Conservation (phyloP, 2,329 filamentous ascomycete species). For the Curvularia eragrostidis region DNA sequence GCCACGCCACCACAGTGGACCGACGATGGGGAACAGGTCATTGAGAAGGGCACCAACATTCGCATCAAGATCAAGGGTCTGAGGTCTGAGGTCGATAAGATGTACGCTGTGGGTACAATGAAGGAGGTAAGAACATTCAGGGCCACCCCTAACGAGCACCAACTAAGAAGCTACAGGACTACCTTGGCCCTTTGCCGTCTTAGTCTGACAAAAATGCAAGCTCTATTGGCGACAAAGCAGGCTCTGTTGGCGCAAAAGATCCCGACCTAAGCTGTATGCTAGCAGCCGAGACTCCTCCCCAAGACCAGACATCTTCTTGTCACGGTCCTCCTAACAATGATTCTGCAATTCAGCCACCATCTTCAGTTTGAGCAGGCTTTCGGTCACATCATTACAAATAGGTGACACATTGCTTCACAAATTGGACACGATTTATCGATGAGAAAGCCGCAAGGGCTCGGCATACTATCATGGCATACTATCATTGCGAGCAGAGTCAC, state of each 20-base stretch:
- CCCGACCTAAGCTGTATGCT: conserved; percentile 1
- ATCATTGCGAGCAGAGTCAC: background rate
- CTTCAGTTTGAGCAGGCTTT: conserved; percentile 3
- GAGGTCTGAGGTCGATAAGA: conserved; percentile 88
- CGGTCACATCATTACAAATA: conserved; percentile 3
- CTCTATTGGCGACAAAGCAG: background rate
- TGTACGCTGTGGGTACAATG: conserved; percentile 97
- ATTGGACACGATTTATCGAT: conserved; percentile 2
- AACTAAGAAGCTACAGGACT: conserved; percentile 44
- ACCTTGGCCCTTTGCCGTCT: conserved; percentile 47
- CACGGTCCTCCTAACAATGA: background rate
- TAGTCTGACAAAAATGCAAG: conserved; percentile 23
- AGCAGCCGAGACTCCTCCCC: background rate
- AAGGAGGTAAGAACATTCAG: conserved; percentile 65
- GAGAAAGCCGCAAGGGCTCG: conserved; percentile 2
- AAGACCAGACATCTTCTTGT: conserved; percentile 2
- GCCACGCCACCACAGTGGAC: conserved; percentile 97
- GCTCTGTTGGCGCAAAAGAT: background rate
- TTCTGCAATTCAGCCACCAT: background rate
- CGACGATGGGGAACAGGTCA: conserved; percentile 90
- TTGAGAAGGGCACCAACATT: conserved; percentile 92
- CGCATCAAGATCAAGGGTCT: conserved; percentile 94
- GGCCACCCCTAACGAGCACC: conserved; percentile 8
- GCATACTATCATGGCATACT: background rate
- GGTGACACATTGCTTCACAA: conserved; percentile 1